Conservation (phyloP, 2,329 filamentous ascomycete species). For the Aspergillus bombycis region DNA sequence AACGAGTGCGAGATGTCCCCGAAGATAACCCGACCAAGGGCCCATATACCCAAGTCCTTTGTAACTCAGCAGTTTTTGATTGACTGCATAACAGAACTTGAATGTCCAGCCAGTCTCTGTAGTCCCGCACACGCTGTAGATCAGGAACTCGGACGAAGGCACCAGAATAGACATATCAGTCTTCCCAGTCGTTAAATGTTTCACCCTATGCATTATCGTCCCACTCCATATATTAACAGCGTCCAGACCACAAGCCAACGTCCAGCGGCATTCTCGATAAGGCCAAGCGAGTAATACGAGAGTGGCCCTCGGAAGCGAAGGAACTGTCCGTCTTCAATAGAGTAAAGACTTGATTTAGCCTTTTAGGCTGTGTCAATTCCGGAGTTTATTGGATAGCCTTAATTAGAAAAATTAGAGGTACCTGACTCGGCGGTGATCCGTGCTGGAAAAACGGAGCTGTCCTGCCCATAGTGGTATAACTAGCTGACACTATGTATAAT, state of each 20-base stretch:
- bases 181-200: slow-evolving; percentile 9
- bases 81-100: background rate
- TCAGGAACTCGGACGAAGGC: background rate
- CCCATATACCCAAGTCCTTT: background rate
- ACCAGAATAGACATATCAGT: slow-evolving; percentile 3
- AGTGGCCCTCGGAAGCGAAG: background rate
- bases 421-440: slow-evolving; percentile 5
- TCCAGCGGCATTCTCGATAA: background rate
- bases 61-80: background rate
- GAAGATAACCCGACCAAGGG: background rate
- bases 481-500: background rate
- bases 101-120: background rate
- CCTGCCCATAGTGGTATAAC: background rate
- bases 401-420: background rate
- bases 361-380: background rate
- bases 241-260: background rate
- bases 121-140: background rate
- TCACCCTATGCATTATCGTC: slow-evolving; percentile 11
- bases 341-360: background rate
- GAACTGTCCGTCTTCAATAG: background rate
- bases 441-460: background rate
- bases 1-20: background rate
- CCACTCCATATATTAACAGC: slow-evolving; percentile 9
- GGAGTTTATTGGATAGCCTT: background rate
- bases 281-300: background rate